Evolutionary conservation across 345 rosid genomes (phyloP), one percentile per base, ranked within the genome.

Genomic region (Geranium brycei): DNA sequence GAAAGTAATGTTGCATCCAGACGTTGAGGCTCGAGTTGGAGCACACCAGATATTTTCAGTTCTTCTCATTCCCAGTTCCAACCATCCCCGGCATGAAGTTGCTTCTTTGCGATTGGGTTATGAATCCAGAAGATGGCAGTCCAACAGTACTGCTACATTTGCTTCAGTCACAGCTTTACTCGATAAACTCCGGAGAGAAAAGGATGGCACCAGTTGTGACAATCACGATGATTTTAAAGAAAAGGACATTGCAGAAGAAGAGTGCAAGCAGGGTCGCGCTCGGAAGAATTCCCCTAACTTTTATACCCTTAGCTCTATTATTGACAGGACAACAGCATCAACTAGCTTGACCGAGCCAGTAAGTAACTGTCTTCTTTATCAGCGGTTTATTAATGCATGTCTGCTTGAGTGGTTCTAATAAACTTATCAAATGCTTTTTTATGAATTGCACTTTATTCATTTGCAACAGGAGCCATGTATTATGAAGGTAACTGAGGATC

Each of bases 1-100:
- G 74, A 85, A 77, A 70, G 91, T 78, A 73, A 90, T 90, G 95
- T 68, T 93, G 74, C 96, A 90, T 81, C 84, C 97, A 59, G 86
- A 86, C 69, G 72, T 84, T 58, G 91, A 83, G 75, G 91, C 82
- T 31, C 96, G 97, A 32, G 89, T 87, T 41, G 92, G 89, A 69
- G 97, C 84, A 1, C 99, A 88, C 74, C 91, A 81, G 65, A 82
- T 90, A 75, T 86, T 90, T 79, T 88, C 97, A 0, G 75, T 79
- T 73, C 86, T 93, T 79, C 88, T 93, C 40, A 72, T 80, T 76
- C 87, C 95, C 40, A 81, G 78, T 75, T 81, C 84, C 64, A 74
- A 58, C 65, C 74, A 73, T 58, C 77, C 80, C 59, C 80, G 66
- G 51, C 69, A 72, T 62, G 91, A 79, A 77, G 77, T 77, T 72